phyloP scores from a whole-genome alignment of 495 filamentous ascomycete genomes.

The Hyphodiscus hymeniophilus region DNA sequence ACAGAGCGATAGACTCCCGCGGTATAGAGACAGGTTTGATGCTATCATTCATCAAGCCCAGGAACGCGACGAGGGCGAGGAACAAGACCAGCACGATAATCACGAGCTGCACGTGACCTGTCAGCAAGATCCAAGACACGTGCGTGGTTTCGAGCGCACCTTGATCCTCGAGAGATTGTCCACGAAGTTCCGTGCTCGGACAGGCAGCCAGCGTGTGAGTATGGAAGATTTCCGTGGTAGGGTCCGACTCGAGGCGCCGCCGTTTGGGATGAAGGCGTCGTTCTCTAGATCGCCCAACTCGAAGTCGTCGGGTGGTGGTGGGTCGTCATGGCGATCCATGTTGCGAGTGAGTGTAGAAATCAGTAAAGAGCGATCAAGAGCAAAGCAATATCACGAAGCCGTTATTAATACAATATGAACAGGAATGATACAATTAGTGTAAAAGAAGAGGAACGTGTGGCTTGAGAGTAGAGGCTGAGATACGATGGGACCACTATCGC shows the following conservation, averaged over 20 bases:
- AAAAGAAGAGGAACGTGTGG: no score
- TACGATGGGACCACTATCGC: no score
- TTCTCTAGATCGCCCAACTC: slow-evolving; percentile 3
- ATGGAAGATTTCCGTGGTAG: not conserved
- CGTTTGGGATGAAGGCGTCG: slow-evolving; percentile 5
- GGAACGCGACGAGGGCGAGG: not conserved
- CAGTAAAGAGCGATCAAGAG: no score
- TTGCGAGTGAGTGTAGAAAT: no score
- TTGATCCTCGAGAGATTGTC: slow-evolving; percentile 1
- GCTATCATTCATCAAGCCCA: not conserved
- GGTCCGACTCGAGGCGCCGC: not conserved
- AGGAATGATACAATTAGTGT: no score
- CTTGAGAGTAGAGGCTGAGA: no score
- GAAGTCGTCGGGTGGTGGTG: no score
- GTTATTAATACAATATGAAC: no score
- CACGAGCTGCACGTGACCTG: slow-evolving; percentile 11
- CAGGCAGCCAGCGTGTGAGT: slow-evolving; percentile 1
- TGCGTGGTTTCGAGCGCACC: not conserved
- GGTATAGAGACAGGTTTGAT: not conserved
- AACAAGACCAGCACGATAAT: not conserved
- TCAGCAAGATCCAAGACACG: not conserved
- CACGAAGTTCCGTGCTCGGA: not conserved
- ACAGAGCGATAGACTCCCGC: not conserved
- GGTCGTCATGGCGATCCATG: no score
- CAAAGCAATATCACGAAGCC: no score